A percentile compares a stretch with the other conserved stretches of the same genome.
These are phyloP conservation scores for Rubroboletus pulcherrimus DNA, from an alignment of 768 basidiomycete species.

Conservation along the genomic window DNA sequence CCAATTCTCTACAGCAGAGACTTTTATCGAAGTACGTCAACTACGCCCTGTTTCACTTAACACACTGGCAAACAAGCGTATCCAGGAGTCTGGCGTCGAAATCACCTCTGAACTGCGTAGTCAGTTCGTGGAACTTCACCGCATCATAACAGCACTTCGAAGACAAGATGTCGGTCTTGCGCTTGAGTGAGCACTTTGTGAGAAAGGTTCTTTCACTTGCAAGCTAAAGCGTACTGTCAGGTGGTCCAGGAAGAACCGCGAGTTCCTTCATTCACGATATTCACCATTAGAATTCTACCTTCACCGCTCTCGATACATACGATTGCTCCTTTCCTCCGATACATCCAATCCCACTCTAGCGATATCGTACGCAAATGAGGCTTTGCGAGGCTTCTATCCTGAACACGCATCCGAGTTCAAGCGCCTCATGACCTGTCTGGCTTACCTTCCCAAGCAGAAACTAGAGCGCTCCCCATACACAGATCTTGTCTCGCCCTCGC, in stretches of 20 bases:
- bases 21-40: slow-evolving; percentile 61
- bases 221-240: slow-evolving; percentile 37
- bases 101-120: slow-evolving; percentile 47
- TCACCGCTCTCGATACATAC: slow-evolving; percentile 87
- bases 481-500: slow-evolving; percentile 64
- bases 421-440: slow-evolving; percentile 65
- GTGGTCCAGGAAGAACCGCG: slow-evolving; percentile 69
- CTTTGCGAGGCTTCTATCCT: slow-evolving; percentile 60
- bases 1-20: slow-evolving; percentile 72
- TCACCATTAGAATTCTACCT: slow-evolving; percentile 88
- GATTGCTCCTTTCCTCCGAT: slow-evolving; percentile 62
- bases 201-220: background rate
- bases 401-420: slow-evolving; percentile 62
- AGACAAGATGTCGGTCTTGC: slow-evolving; percentile 70
- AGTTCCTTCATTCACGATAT: slow-evolving; percentile 61
- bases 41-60: slow-evolving; percentile 1
- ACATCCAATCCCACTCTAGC: slow-evolving; percentile 57
- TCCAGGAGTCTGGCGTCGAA: slow-evolving; percentile 64
- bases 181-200: slow-evolving; percentile 52
- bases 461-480: slow-evolving; percentile 71
- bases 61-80: background rate
- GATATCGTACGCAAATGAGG: slow-evolving; percentile 68
- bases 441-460: slow-evolving; percentile 65
- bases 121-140: slow-evolving; percentile 68
- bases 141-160: slow-evolving; percentile 64